Evolutionary conservation across 2,329 filamentous ascomycete species (phyloP).

Genomic region (Lasiodiplodia hormozganensis): DNA sequence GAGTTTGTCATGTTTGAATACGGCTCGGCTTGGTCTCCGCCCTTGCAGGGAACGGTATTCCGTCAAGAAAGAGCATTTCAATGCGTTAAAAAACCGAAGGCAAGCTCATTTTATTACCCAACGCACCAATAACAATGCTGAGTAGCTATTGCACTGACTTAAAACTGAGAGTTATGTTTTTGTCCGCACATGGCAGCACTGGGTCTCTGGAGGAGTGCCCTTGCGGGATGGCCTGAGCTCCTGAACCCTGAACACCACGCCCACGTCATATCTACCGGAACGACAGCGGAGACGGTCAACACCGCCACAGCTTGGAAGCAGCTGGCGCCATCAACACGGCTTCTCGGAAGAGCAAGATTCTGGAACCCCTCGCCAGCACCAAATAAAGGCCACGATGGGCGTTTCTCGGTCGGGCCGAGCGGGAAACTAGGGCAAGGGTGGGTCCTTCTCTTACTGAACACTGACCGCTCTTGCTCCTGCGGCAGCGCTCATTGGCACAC

Average conservation of each 20-base stretch:
- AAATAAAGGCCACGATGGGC: constrained; percentile 22
- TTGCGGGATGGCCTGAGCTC: neutral
- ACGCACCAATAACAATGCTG: no score
- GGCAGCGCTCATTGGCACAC: constrained; percentile 1
- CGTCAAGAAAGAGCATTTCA: no score
- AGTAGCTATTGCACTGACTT: neutral
- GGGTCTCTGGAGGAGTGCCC: no score
- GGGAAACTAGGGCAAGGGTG: constrained; percentile 19
- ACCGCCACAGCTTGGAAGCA: constrained; percentile 8
- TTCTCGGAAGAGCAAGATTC: constrained; percentile 18
- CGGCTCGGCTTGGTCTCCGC: no score
- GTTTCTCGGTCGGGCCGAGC: constrained; percentile 17
- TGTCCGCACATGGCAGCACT: neutral
- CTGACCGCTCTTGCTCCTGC: constrained; percentile 16
- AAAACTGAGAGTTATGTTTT: neutral
- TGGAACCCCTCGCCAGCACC: neutral
- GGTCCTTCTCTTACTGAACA: neutral
- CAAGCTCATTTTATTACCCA: no score
- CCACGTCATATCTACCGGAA: neutral
- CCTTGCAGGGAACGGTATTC: no score
- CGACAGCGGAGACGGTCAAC: constrained; percentile 2
- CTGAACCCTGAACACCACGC: constrained; percentile 6
- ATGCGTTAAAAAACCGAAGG: no score
- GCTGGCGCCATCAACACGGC: neutral
- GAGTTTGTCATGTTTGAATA: no score